These are phyloP conservation scores for Pseudogymnoascus sp. DNA, from an alignment of 2,329 filamentous ascomycete genomes.

Conservation along the genomic window DNA sequence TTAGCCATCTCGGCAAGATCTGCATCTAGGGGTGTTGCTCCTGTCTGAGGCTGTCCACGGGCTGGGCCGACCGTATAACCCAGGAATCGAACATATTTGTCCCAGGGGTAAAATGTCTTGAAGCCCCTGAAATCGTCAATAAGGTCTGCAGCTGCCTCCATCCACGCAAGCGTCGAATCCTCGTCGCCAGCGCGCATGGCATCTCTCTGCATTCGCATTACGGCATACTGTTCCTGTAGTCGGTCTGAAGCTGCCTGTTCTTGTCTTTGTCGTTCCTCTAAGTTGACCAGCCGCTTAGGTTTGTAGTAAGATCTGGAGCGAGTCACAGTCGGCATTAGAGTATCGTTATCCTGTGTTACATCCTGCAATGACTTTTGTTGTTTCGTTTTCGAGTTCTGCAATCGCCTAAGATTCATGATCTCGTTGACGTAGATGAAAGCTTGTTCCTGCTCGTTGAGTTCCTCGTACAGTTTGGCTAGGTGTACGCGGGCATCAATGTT, in stretches of 20 bases:
- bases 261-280: conserved; percentile 25
- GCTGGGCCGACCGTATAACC: conserved; percentile 27
- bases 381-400: conserved; percentile 23
- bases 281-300: conserved; percentile 25
- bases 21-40: conserved; percentile 19
- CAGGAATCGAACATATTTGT: conserved; percentile 53
- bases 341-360: conserved; percentile 30
- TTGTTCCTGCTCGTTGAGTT: conserved; percentile 61
- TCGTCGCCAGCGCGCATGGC: conserved; percentile 23
- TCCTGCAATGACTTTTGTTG: conserved; percentile 23
- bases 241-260: conserved; percentile 27
- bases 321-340: conserved; percentile 10
- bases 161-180: conserved; percentile 36
- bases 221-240: conserved; percentile 30
- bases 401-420: conserved; percentile 54
- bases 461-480: conserved; percentile 78
- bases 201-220: conserved; percentile 33
- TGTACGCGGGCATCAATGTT: conserved; percentile 70
- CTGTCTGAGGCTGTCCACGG: conserved; percentile 15
- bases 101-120: conserved; percentile 58
- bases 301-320: conserved; percentile 17
- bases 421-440: conserved; percentile 71
- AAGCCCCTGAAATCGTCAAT: conserved; percentile 56
- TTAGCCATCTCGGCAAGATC: conserved; percentile 24
- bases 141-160: conserved; percentile 49